Evolutionary conservation across 2,329 filamentous ascomycete genomes (phyloP), one percentile per base, ranked within the genome.

Genomic region (Zymoseptoria pseudotritici): DNA sequence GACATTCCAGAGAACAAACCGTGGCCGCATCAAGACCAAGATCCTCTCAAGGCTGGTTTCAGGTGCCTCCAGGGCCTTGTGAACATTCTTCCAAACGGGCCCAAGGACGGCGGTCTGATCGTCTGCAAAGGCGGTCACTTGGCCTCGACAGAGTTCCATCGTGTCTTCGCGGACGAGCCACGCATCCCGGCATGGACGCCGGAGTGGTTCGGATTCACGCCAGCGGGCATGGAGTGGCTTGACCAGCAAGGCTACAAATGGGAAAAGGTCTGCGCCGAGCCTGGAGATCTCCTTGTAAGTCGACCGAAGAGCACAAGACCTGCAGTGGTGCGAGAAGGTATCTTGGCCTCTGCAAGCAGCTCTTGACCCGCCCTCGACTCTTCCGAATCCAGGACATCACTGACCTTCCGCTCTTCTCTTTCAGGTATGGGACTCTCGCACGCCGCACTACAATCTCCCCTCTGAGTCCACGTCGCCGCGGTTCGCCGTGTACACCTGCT

Each of bases 41-140:
- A 78, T 57, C 78, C 75, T 0, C 70, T 69, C 6, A 75, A 73
- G 63, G 73, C 72, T 11, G 80, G 79, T 0, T 80, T 83, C 67
- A 74, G 78, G 2, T 83, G 80, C 63, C 71, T 80, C 2, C 80
- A 82, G 61, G 80, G 80, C 4, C 72, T 82, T 0, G 77, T 82
- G 1, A 82, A 82, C 66, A 63, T 79, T 6, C 61, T 71, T 3
- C 72, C 69, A 2, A 73, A 72, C 24, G 74, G 74, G 0, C 71
- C 72, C 1, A 64, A 75, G 6, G 74, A 76, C 58, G 74, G 73
- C 19, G 67, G 72, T 64, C 65, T 76, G 61, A 72, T 75, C 49
- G 73, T 72, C 7, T 72, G 68, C 59, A 70, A 70, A 22, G 71
- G 72, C 7, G 67, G 61, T 6, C 72, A 75, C 42, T 53, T 65